These are phyloP conservation scores for Mentha longifolia DNA, from an alignment of 257 asterid species.

Conservation along the genomic window DNA sequence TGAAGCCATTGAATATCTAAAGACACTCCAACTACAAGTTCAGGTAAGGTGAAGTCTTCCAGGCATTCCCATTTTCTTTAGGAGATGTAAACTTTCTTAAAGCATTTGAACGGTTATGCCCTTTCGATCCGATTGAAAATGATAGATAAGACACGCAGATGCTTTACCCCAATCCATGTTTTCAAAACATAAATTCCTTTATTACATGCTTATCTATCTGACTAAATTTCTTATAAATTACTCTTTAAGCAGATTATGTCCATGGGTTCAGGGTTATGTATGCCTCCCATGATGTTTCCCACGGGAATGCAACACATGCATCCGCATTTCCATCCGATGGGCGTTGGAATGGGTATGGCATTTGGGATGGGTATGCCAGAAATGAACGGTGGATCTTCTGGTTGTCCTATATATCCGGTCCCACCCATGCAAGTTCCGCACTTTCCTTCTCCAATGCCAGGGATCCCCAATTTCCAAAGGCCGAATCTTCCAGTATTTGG, in stretches of 20 bases:
- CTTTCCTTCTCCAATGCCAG: constrained; percentile 54
- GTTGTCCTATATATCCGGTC: constrained; percentile 60
- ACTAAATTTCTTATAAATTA: not conserved
- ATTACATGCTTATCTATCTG: constrained; percentile 13
- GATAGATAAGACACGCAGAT: not conserved
- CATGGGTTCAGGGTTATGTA: constrained; percentile 86
- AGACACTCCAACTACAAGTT: constrained; percentile 95
- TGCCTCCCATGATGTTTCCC: constrained; percentile 88
- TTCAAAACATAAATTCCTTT: not conserved
- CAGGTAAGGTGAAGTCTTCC: constrained; percentile 62
- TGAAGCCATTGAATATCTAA: constrained; percentile 96
- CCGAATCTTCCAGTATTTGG: constrained; percentile 51
- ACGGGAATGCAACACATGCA: constrained; percentile 72
- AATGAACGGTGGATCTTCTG: constrained; percentile 63
- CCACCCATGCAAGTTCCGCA: constrained; percentile 56
- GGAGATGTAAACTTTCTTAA: not conserved
- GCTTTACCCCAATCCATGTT: not conserved
- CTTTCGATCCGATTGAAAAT: not conserved
- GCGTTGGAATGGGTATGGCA: constrained; percentile 62
- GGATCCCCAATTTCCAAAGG: constrained; percentile 54
- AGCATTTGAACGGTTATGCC: not conserved
- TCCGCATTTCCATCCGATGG: constrained; percentile 71
- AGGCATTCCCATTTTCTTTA: not conserved
- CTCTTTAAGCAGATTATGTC: constrained; percentile 77
- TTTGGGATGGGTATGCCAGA: constrained; percentile 78